These are phyloP conservation scores for Dorcoceras hygrometricum DNA, from an alignment of 257 asterid species.

Conservation along the genomic window DNA sequence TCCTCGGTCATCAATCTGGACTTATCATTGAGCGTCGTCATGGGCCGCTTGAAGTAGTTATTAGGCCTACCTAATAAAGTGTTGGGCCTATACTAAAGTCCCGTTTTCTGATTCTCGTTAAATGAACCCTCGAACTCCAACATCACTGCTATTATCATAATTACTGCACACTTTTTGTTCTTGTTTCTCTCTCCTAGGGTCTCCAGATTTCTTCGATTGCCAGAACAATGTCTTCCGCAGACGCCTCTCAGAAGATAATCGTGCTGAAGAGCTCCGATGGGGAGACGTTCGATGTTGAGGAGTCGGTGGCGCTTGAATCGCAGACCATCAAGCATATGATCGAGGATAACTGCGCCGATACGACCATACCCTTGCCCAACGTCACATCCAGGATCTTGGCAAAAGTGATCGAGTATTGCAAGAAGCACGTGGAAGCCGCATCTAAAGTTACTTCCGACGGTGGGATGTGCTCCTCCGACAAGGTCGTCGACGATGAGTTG, in stretches of 20 bases:
- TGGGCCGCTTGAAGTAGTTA: too few species aligned
- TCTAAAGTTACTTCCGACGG: slow-evolving; percentile 28
- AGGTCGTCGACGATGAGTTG: slow-evolving; percentile 34
- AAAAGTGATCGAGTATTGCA: slow-evolving; percentile 59
- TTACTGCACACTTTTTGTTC: too few species aligned
- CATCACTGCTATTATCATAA: too few species aligned
- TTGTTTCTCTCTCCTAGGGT: slow-evolving; percentile 22
- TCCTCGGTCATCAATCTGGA: too few species aligned
- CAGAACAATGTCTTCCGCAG: slow-evolving; percentile 13
- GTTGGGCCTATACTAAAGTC: too few species aligned
- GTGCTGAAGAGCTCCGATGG: slow-evolving; percentile 53
- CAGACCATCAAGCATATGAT: slow-evolving; percentile 55
- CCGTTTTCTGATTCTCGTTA: too few species aligned
- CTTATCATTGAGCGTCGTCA: too few species aligned
- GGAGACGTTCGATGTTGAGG: slow-evolving; percentile 50
- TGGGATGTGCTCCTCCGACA: slow-evolving; percentile 24
- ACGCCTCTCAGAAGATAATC: slow-evolving; percentile 31
- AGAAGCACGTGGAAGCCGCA: slow-evolving; percentile 48
- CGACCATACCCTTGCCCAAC: slow-evolving; percentile 47
- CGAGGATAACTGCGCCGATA: slow-evolving; percentile 46
- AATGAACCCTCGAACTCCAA: too few species aligned
- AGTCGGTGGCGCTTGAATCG: slow-evolving; percentile 47
- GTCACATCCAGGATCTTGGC: slow-evolving; percentile 58
- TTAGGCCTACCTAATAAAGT: too few species aligned
- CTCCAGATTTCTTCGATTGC: background rate